Percentiles rank a stretch among this genome's conserved stretches.
These are phyloP conservation scores for Aspergillus nidulans DNA, from an alignment of 495 filamentous ascomycete genomes.

Conservation along the genomic window DNA sequence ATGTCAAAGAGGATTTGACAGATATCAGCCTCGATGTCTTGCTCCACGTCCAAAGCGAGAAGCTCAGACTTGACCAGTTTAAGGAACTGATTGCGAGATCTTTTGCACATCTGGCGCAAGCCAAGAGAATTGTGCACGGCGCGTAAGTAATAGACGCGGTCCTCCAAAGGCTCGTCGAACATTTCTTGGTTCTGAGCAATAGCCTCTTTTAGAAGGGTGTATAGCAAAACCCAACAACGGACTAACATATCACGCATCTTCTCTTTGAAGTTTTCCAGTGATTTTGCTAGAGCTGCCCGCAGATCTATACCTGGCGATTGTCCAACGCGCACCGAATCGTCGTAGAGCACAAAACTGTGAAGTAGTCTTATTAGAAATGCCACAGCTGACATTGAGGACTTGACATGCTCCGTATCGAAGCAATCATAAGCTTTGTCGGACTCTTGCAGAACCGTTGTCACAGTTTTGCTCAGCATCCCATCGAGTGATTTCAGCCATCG, in stretches of 20 bases:
- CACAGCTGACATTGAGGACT: constrained; percentile 62
- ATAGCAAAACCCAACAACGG: constrained; percentile 76
- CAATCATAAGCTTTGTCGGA: constrained; percentile 70
- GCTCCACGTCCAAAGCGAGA: constrained; percentile 54
- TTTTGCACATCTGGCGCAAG: constrained; percentile 76
- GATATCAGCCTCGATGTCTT: constrained; percentile 72
- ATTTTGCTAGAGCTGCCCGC: constrained; percentile 40
- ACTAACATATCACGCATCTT: constrained; percentile 88
- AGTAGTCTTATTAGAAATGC: constrained; percentile 64
- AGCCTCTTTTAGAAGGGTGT: constrained; percentile 69
- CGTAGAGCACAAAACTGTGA: constrained; percentile 72
- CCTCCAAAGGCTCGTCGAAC: constrained; percentile 61
- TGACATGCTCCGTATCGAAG: constrained; percentile 71
- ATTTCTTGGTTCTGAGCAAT: constrained; percentile 59
- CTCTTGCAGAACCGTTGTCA: constrained; percentile 61
- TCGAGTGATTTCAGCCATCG: constrained; percentile 74
- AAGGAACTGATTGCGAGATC: constrained; percentile 81
- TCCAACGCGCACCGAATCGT: constrained; percentile 75
- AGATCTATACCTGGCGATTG: constrained; percentile 46
- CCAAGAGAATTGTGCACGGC: constrained; percentile 82
- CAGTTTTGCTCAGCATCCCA: constrained; percentile 62
- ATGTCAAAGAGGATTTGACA: constrained; percentile 86
- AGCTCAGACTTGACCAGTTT: constrained; percentile 82
- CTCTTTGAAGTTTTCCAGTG: constrained; percentile 53
- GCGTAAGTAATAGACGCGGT: constrained; percentile 68